Evolutionary conservation across 129 eudicot genomes (phyloP).

Genomic region (Lactuca saligna): DNA sequence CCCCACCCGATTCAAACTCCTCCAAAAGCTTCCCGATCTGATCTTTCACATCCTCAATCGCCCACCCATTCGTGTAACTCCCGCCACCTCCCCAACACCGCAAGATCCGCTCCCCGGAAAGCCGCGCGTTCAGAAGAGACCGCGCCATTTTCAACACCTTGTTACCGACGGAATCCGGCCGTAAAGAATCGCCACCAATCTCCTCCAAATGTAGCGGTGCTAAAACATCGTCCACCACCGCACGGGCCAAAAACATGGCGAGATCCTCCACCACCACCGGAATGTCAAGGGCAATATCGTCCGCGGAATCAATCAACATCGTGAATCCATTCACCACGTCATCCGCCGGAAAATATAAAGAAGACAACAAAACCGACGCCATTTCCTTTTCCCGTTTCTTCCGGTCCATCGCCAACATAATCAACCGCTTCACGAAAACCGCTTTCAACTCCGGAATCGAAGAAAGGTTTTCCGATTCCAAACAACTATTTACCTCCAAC

Average conservation of each 20-base stretch:
- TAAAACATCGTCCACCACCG: constrained; percentile 83
- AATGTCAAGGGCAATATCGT: constrained; percentile 79
- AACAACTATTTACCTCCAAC: constrained; percentile 59
- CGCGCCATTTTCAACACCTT: constrained; percentile 68
- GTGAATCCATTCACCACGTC: constrained; percentile 79
- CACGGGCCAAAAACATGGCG: constrained; percentile 83
- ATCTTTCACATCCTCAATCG: constrained; percentile 87
- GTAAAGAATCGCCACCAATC: constrained; percentile 45
- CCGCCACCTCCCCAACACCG: constrained; percentile 99
- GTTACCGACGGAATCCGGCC: constrained; percentile 54
- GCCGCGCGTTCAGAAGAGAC: constrained; percentile 76
- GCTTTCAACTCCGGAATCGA: constrained; percentile 62
- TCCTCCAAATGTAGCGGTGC: constrained; percentile 84
- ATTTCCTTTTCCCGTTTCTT: constrained; percentile 93
- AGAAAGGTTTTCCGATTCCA: constrained; percentile 56
- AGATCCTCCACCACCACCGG: constrained; percentile 85
- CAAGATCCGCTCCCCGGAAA: constrained; percentile 81
- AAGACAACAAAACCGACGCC: constrained; percentile 83
- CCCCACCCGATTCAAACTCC: constrained; percentile 93
- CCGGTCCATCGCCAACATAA: constrained; percentile 84
- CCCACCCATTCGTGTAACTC: constrained; percentile 65
- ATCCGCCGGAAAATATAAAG: constrained; percentile 74
- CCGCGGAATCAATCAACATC: constrained; percentile 81
- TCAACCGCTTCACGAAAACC: constrained; percentile 65
- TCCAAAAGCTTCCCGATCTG: constrained; percentile 71